Evolutionary conservation across 371 early-diverging fungal genomes (phyloP), one percentile per base, ranked within the genome.

Genomic region (Nematocida homosporus): DNA sequence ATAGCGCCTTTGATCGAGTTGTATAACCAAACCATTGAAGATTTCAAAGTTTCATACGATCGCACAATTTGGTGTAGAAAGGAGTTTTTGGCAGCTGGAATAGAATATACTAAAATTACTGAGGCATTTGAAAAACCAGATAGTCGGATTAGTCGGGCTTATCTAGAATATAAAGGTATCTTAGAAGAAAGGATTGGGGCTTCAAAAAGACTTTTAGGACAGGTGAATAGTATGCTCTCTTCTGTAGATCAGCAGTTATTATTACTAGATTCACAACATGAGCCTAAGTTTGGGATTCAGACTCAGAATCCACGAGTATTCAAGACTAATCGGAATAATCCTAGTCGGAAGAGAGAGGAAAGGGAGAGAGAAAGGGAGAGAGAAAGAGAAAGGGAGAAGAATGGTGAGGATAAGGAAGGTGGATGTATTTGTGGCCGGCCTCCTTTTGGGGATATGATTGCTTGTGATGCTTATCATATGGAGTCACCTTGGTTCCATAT

Each of bases 401-500:
- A 34, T 20, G 48, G 27, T 29, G 42, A 27, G 8, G 10, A 29
- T n/a, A 56, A 57, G 29, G 20, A 23, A 16, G 61, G n/a, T 4
- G 81, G 81, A 61, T 85, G 85, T 67, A 78, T 50, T 20, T 85
- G 86, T 69, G 78, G 63, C 48, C 51, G 66, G 27, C 63, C 56
- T 37, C 69, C 82, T 27, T 78, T 66, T 67, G 83, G 84, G 5
- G 75, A 75, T 34, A 84, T 85, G 84, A 81, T 85, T 34, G 67
- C 65, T 1, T 85, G 86, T 63, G 83, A 83, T 54, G 64, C 65
- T 42, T 27, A 35, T 29, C 76, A 77, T 41, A 93, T 93, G 80
- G 89, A 89, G 55, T 88, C 89, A 65, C 91, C 92, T 81, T 94
- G 95, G 95, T 93, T 92, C 83, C 95, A 95, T 85, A 87, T 89